Evolutionary conservation across 1,284 basidiomycete genomes (phyloP), one percentile per base, ranked within the genome.

Genomic region (Cystobasidiaceae sp.): DNA sequence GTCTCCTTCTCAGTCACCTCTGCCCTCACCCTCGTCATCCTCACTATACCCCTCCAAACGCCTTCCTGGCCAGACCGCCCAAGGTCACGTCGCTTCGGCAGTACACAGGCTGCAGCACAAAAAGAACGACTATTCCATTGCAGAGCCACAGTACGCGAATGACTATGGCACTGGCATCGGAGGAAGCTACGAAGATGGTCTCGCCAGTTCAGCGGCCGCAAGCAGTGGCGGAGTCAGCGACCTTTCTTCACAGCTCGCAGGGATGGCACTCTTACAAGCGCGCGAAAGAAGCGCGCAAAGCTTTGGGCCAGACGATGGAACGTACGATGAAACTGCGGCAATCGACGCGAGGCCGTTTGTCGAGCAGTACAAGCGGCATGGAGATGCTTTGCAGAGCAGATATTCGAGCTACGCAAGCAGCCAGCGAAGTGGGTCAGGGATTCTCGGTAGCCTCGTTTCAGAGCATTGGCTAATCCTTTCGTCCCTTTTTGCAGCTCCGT

Each of bases 111-210:
- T n/a, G n/a, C n/a, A n/a, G n/a, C n/a, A 67, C 32, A 54, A 61
- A 46, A 63, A 61, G 60, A 61, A 67, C 37, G 43, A 67, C 23
- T 63, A 63, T 39, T 63, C 59, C 37, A 48, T 67, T 13, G 59
- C 66, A 1, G 23, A 46, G 19, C 21, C 39, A n/a, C 25, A 21
- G 17, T 19, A 59, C 49, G 57, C 57, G 32, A 33, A 52, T 27
- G 50, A 32, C 17, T 23, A 25, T 30, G 33, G 34, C 25, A 30
- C 32, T 7, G 5, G 19, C 6, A 23, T 5, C 6, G 27, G 9
- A 50, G 50, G 33, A 25, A 15, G 19, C 27, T 25, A 28, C 15
- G 39, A 44, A 9, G 32, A 56, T 19, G 39, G n/a, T 19, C 3
- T 23, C 13, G 21, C n/a, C 21, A 13, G 17, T 23, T 46, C 54